Evolutionary conservation across 2,329 filamentous ascomycete species (phyloP), one percentile per base, ranked within the genome.

Genomic region (Monosporascus sp.): DNA sequence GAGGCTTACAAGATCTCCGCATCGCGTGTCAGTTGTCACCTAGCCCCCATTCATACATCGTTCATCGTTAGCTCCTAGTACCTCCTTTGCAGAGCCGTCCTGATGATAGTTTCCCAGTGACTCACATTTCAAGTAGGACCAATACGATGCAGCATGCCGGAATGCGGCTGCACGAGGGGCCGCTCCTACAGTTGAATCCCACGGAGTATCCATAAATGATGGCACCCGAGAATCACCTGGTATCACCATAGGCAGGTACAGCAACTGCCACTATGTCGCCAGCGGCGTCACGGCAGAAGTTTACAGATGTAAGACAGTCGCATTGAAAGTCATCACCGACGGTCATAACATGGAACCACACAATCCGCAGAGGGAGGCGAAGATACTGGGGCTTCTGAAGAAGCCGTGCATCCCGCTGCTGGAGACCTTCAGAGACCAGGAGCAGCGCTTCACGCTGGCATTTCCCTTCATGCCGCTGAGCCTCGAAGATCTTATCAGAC

Each of bases 251-350:
- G 84, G 83, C 8, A 27, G 68, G 5, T 85, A 84, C 59, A 45
- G 58, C 19, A 70, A 77, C 55, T 87, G 84, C 64, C 70, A 73
- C 26, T 77, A 78, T 59, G 65, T 86, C n/a, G 76, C 77, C 46
- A 76, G 76, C 58, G 94, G 94, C 20, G 76, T 93, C 14, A 94
- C 91, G 57, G 94, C 93, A 19, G 83, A 86, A 52, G 85, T 99
- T 49, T 97, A 92, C 73, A 86, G 86, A 62, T 85, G 85, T 41
- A 73, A 68, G 22, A 62, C 72, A 50, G 73, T 76, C 19, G 94
- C 93, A 2, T 76, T 99, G 48, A 99, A 99, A 68, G 85, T 97
- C 55, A 96, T 94, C 37, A 85, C 84, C 27, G 86, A 90, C 34
- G 85, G 85, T 38, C 77, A 80, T 51, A 84, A 87, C 72, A 80